phyloP scores from a whole-genome alignment of 371 early-diverging fungal species.

The Haplosporangium sp. region DNA sequence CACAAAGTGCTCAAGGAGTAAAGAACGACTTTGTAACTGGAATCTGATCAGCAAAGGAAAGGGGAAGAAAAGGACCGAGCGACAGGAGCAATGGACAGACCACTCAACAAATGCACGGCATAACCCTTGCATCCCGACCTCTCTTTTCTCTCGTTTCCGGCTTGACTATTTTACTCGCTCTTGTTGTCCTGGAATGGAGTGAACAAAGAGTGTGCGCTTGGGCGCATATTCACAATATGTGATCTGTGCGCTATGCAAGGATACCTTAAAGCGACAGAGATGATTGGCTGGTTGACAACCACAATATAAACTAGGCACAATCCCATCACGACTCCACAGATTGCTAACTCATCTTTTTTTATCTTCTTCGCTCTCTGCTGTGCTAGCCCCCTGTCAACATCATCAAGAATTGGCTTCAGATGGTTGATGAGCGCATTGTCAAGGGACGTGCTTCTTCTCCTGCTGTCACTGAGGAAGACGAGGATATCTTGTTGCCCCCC shows the following conservation, averaged over 20 bases:
- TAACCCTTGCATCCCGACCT: too few species aligned
- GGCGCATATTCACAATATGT: constrained; percentile 2
- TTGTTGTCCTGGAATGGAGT: not conserved
- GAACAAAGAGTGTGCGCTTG: not conserved
- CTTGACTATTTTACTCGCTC: too few species aligned
- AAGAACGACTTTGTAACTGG: too few species aligned
- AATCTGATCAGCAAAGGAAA: too few species aligned
- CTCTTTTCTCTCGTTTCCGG: too few species aligned
- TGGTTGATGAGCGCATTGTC: constrained; percentile 64
- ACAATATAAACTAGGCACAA: not conserved
- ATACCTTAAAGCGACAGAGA: not conserved
- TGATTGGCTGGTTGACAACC: constrained; percentile 1
- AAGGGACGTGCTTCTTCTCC: constrained; percentile 34
- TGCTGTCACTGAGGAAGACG: constrained; percentile 11
- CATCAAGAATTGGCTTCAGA: constrained; percentile 75
- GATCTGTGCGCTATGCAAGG: constrained; percentile 8
- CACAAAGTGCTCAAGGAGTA: too few species aligned
- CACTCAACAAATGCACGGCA: too few species aligned
- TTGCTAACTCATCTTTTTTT: not conserved
- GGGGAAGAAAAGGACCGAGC: too few species aligned
- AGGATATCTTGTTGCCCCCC: constrained; percentile 38
- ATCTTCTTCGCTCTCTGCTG: constrained; percentile 62
- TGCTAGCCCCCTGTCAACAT: constrained; percentile 75
- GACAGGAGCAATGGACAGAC: too few species aligned
- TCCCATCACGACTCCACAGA: not conserved